A percentile compares a stretch with the other conserved stretches of the same genome.
phyloP scores from a whole-genome alignment of 495 filamentous ascomycete species.

The Staphylotrichum tortipilum region DNA sequence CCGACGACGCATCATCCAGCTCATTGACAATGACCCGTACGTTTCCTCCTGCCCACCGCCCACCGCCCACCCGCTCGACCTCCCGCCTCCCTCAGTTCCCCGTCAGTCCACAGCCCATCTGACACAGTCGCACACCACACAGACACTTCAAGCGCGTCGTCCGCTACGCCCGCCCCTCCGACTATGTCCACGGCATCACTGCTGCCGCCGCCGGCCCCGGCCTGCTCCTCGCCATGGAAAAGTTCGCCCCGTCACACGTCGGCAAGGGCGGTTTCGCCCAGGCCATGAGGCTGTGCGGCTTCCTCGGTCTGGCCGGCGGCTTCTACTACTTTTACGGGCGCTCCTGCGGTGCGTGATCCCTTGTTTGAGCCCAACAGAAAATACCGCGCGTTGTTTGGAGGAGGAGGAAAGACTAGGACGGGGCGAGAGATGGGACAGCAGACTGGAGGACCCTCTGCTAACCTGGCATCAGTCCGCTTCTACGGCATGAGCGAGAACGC shows the following conservation, averaged over 20 bases:
- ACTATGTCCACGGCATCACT: conserved; percentile 63
- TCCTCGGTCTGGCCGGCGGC: conserved; percentile 63
- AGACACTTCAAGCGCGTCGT: conserved; percentile 89
- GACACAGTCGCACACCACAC: conserved; percentile 14
- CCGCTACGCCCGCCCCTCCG: conserved; percentile 71
- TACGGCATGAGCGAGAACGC: conserved; percentile 89
- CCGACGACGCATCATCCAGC: conserved; percentile 42
- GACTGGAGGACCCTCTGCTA: neutral
- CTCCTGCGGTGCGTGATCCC: conserved; percentile 44
- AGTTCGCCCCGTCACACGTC: conserved; percentile 68
- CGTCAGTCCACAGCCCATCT: conserved; percentile 7
- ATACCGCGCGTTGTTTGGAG: no score
- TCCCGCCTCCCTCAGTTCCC: neutral
- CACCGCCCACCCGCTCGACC: no score
- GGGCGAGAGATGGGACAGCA: no score
- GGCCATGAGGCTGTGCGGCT: conserved; percentile 67
- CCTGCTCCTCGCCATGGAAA: conserved; percentile 70
- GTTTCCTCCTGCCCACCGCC: conserved; percentile 25
- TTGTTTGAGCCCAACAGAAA: no score
- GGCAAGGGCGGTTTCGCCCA: conserved; percentile 70
- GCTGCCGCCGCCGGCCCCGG: conserved; percentile 60
- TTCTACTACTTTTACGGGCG: conserved; percentile 73
- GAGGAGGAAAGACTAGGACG: no score
- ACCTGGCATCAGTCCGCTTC: conserved; percentile 58
- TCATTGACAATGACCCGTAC: conserved; percentile 98